phyloP scores from a whole-genome alignment of 2,329 filamentous ascomycete genomes.

The Aspergillus neoniger region DNA sequence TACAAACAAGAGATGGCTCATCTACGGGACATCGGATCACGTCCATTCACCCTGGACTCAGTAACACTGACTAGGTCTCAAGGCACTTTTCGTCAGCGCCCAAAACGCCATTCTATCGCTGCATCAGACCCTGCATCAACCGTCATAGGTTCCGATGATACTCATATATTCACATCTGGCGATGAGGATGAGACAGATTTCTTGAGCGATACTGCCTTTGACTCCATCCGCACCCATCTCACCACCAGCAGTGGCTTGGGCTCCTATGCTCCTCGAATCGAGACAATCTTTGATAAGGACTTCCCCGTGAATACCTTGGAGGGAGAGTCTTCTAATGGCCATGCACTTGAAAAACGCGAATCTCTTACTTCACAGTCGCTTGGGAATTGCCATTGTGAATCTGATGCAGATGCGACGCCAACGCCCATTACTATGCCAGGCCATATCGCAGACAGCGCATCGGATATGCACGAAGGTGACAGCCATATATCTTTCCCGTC shows the following conservation, averaged over 20 bases:
- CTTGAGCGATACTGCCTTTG: conserved; percentile 63
- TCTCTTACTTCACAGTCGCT: conserved; percentile 39
- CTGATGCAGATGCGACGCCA: conserved; percentile 24
- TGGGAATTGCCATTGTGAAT: conserved; percentile 19
- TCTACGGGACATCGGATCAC: conserved; percentile 18
- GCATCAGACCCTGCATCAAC: conserved; percentile 62
- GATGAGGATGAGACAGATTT: conserved; percentile 65
- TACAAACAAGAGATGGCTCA: conserved; percentile 26
- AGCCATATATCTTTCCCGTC: conserved; percentile 26
- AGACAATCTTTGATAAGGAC: conserved; percentile 64
- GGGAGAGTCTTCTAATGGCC: conserved; percentile 47
- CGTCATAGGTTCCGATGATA: conserved; percentile 63
- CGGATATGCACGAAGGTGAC: conserved; percentile 18
- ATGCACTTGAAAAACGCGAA: conserved; percentile 52
- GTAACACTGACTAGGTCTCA: conserved; percentile 33
- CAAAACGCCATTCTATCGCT: conserved; percentile 57
- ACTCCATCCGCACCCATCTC: conserved; percentile 62
- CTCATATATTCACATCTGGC: conserved; percentile 56
- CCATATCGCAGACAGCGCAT: conserved; percentile 13
- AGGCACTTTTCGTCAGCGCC: conserved; percentile 38
- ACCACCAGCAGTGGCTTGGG: conserved; percentile 57
- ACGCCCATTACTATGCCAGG: conserved; percentile 16
- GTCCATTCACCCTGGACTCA: conserved; percentile 31
- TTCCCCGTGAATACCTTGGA: conserved; percentile 41
- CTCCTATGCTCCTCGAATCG: conserved; percentile 59